Evolutionary conservation across 495 filamentous ascomycete species (phyloP), one percentile per base, ranked within the genome.

Genomic region (Penicillium egyptiacum): DNA sequence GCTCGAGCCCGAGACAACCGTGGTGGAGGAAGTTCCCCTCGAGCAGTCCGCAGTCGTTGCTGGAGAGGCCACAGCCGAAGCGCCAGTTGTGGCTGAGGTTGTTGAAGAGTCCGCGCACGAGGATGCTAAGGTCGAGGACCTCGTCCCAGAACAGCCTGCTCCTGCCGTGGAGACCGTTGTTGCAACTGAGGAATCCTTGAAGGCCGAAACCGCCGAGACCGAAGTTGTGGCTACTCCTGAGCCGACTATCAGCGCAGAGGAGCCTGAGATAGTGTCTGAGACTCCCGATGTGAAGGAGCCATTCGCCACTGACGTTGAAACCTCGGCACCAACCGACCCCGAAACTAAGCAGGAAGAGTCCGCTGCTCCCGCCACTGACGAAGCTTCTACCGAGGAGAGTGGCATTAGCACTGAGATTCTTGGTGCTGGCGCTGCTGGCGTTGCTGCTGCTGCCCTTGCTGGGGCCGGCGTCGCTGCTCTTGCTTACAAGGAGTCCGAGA

Each of bases 351-450:
- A 63, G 44, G 60, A 61, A 25, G 50, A 66, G 26, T 23, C 45
- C 26, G 17, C 63, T 30, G 31, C 50, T 19, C 14, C 25, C 16
- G 26, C 52, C 28, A 14, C 43, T 8, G 22, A 53, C 6, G 58
- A 66, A 11, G 58, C 66, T 17, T 10, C 60, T 39, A 25, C 28
- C 10, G 59, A 72, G 43, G 64, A 72, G 17, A 60, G 40, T 37
- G 14, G 49, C 23, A 19, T 70, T 11, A 66, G 61, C 6, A 46
- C 71, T 14, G 66, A 68, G 40, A 26, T 66, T 22, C 33, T 74
- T 30, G 68, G 46, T n/a, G 70, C 64, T 31, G 62, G 65, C 37
- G 67, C 64, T 42, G 70, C 63, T 30, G 65, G 26, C 7, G 6
- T 28, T 28, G 26, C 58, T 26, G 67, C 64, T 42, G 66, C 63